Evolutionary conservation across 176 grass and related monocot species (phyloP), one percentile per base, ranked within the genome.

Genomic region (Miscanthus lutarioriparius): DNA sequence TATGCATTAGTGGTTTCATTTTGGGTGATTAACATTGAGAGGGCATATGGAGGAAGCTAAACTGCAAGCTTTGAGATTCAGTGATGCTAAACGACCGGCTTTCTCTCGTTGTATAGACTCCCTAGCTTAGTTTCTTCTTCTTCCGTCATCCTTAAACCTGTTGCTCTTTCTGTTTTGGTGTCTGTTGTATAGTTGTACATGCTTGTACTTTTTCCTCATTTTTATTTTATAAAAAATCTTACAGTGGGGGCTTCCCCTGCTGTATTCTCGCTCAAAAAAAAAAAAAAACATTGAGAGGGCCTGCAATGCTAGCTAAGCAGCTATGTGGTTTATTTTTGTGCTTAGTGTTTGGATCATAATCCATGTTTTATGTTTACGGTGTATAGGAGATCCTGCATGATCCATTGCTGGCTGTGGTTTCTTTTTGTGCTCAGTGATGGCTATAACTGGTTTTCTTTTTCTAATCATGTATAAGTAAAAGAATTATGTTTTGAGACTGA

Each of bases 1-100:
- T 71, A 80, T 33, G 40, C 4, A 10, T 62, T 76, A 22, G 30
- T 81, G 28, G 12, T 71, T 77, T 64, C 53, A 72, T 35, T 64
- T 27, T 49, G 25, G 58, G 4, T 86, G 19, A 22, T 33, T 56
- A 64, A 64, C 54, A 76, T 64, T 4, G 28, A 58, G 54, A 78
- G 66, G 19, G 26, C 35, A n/a, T n/a, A n/a, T n/a, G n/a, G n/a
- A n/a, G n/a, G n/a, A n/a, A n/a, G n/a, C n/a, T n/a, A n/a, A n/a
- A n/a, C n/a, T n/a, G n/a, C n/a, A n/a, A n/a, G n/a, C n/a, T n/a
- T n/a, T n/a, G n/a, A n/a, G n/a, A n/a, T n/a, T n/a, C n/a, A n/a
- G n/a, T n/a, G n/a, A n/a, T n/a, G n/a, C n/a, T n/a, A n/a, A n/a
- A n/a, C n/a, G n/a, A n/a, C n/a, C n/a, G n/a, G n/a, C n/a, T n/a